Base-by-base conservation (phyloP, 176 grass and related monocot genomes). In the Lolium multiflorum region DNA sequence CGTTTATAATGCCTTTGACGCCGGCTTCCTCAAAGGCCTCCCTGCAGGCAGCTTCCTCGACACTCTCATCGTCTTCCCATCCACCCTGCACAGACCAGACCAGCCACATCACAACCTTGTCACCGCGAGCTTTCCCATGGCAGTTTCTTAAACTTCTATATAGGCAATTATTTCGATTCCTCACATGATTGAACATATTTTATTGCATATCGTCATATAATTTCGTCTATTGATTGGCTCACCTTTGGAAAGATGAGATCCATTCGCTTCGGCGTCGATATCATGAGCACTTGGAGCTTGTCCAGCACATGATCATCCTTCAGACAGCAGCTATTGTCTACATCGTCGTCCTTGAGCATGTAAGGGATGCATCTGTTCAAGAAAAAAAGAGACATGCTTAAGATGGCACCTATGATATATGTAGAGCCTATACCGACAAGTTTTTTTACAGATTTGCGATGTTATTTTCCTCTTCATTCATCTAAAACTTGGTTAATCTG, bases 171-270 rank as follows among this genome's bases (percentile, higher is more conserved):
- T 81, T 67, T 50, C 38, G 59, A 85, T 76, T 74, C 76, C 81
- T 74, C 75, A 1, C 16, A 74, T 84, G 87, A 46, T 84, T 74
- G 66, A 38, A 71, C 17, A 17, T 17, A 25, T 22, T 17, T 48
- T 17, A 51, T 43, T 54, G 46, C 22, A 31, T 74, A 54, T 46
- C 44, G 74, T 52, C 22, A 74, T 80, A 21, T 59, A 69, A 81
- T 84, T 28, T 43, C 55, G 17, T 2, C 73, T 82, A 25, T 18
- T 48, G 9, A 49, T 35, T 65, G 24, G 15, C 57, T 88, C 80
- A 97, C 94, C 83, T 97, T 97, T 59, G 94, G 94, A 81, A 97
- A 97, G 73, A 97, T 84, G 78, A 94, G 82, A 78, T 97, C 94
- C 50, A 82, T 70, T 86, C 91, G 83, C 63, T 89, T 89, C 9